Evolutionary conservation across 164 flowering plant genomes (phyloP).

Genomic region (Sedum album): DNA sequence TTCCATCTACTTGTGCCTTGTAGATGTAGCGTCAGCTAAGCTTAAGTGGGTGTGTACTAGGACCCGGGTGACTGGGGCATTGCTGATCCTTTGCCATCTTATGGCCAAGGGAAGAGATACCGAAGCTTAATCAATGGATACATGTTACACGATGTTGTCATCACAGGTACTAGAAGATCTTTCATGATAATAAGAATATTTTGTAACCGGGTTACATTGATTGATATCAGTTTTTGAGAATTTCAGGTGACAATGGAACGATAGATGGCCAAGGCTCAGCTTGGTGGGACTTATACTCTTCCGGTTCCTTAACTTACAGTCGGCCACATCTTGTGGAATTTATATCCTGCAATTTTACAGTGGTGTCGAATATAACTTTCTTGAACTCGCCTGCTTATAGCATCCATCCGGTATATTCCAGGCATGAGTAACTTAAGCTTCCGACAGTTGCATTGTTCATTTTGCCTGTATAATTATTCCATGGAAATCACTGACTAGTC

Average conservation of each 20-base stretch:
- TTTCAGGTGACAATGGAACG: conserved; percentile 86
- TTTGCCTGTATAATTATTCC: neutral
- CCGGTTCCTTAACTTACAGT: conserved; percentile 59
- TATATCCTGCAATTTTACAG: conserved; percentile 35
- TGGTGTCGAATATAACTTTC: conserved; percentile 76
- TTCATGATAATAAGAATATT: too few species aligned
- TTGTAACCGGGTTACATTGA: too few species aligned
- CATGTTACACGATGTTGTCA: conserved; percentile 58
- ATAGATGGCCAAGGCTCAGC: conserved; percentile 87
- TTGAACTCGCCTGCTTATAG: conserved; percentile 69
- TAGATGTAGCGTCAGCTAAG: too few species aligned
- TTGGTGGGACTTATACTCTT: conserved; percentile 77
- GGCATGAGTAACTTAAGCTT: conserved; percentile 26
- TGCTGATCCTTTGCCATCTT: conserved; percentile 70
- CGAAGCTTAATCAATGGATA: conserved; percentile 65
- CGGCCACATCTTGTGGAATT: conserved; percentile 88
- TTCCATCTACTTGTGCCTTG: neutral
- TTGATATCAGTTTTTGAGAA: conserved; percentile 3
- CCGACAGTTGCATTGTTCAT: neutral
- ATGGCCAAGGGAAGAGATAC: conserved; percentile 74
- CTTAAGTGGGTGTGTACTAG: conserved; percentile 17
- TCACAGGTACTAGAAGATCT: conserved; percentile 42
- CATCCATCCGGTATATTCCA: conserved; percentile 90
- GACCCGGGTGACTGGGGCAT: conserved; percentile 58
- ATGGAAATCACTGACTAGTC: neutral